These are phyloP conservation scores for Saprolegnia diclina DNA, from an alignment of 352 stramenopile genomes.

Conservation along the genomic window DNA sequence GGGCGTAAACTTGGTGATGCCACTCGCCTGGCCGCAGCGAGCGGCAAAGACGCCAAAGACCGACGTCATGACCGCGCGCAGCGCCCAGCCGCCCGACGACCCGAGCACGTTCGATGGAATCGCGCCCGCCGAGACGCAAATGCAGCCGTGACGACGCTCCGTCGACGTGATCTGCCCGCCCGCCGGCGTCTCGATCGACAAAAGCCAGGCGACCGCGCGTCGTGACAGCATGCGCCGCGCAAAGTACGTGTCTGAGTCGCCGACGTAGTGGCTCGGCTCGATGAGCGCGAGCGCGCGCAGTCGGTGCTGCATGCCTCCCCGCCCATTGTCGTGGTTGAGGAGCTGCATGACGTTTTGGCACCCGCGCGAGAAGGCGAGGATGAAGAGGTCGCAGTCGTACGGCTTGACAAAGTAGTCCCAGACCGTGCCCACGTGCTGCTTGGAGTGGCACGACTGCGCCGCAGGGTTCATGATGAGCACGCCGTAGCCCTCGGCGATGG, in stretches of 20 bases:
- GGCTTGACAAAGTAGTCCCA: slow-evolving; percentile 76
- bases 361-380: slow-evolving; percentile 71
- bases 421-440: slow-evolving; percentile 62
- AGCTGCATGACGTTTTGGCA: slow-evolving; percentile 76
- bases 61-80: slow-evolving; percentile 80
- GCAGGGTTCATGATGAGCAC: slow-evolving; percentile 79
- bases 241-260: slow-evolving; percentile 72
- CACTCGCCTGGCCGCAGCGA: slow-evolving; percentile 52
- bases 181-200: slow-evolving; percentile 67
- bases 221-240: slow-evolving; percentile 56
- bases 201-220: slow-evolving; percentile 64
- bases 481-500: slow-evolving; percentile 72
- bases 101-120: slow-evolving; percentile 61
- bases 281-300: slow-evolving; percentile 75
- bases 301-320: slow-evolving; percentile 72
- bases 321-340: slow-evolving; percentile 69
- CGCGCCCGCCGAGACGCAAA: slow-evolving; percentile 68
- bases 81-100: slow-evolving; percentile 65
- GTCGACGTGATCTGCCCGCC: slow-evolving; percentile 66
- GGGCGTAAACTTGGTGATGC: slow-evolving; percentile 39
- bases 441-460: slow-evolving; percentile 64
- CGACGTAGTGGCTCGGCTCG: slow-evolving; percentile 76
- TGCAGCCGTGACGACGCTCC: slow-evolving; percentile 63
- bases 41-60: slow-evolving; percentile 79
- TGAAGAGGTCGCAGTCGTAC: slow-evolving; percentile 57